Evolutionary conservation across 495 filamentous ascomycete species (phyloP), one percentile per base, ranked within the genome.

Genomic region (Lichina pygmaea): DNA sequence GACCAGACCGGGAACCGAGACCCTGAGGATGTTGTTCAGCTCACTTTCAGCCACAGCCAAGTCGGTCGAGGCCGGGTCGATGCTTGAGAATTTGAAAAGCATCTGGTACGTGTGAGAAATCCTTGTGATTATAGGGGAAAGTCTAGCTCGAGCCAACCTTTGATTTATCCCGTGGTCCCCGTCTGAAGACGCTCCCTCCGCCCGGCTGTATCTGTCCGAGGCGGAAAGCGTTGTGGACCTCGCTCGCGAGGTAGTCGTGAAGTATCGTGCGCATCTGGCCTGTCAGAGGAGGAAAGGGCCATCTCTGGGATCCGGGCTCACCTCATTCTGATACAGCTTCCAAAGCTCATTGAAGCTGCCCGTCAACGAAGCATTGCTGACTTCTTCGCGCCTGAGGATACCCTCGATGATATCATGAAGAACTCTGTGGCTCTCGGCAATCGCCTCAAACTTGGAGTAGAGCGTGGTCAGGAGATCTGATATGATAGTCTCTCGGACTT

Each of bases 201-300:
- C 64, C 61, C 32, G 61, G 54, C 30, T 68, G 66, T 16, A 63
- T 58, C 8, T 62, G 57, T 37, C 64, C 61, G 12, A 62, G 56
- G 40, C 69, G 56, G 50, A 65, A 64, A 32, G 65, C 62, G 10
- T 61, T 64, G 49, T 85, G 78, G 34, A 79, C 84, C 52, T 86
- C 85, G n/a, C 83, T 89, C 5, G 91, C 86, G 46, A 99, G 70
- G 53, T 99, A 95, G 57, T 95, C 89, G 58, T 99, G 91, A 48
- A 99, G 64, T 15, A 95, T 64, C 3, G 85, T 89, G 33, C 86
- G 77, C 52, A 99, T 93, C 70, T 80, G 60, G 43, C 64, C 61
- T 8, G 12, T 45, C 15, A 9, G 13, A 54, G 47, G 44, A 49
- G 9, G 13, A 1, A 13, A 41, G 3, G 0, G 39, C 3, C 34